Evolutionary conservation across 441 rosid genomes (phyloP).

Genomic region (Brassica balearica): DNA sequence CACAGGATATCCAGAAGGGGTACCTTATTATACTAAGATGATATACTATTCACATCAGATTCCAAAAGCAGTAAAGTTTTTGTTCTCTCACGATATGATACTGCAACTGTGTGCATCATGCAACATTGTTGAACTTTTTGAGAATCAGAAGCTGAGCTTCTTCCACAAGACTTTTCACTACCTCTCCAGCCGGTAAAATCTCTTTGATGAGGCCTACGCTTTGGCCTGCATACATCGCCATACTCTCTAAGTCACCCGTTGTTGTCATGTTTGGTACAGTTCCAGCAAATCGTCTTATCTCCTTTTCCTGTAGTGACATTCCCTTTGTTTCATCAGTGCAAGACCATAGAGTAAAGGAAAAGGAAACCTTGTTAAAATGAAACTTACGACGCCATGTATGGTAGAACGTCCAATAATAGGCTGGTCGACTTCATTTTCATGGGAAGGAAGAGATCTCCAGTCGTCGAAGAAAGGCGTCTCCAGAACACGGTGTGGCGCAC

Average conservation of each 20-base stretch:
- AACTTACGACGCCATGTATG: slow-evolving; percentile 68
- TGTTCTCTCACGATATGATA: slow-evolving; percentile 17
- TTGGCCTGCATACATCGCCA: slow-evolving; percentile 92
- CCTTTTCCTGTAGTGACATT: slow-evolving; percentile 62
- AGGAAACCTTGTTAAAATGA: slow-evolving; percentile 3
- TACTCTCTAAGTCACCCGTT: slow-evolving; percentile 83
- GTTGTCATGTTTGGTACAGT: slow-evolving; percentile 72
- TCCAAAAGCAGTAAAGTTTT: slow-evolving; percentile 17
- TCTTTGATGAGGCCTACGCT: slow-evolving; percentile 55
- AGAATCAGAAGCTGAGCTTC: slow-evolving; percentile 67
- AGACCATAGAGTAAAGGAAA: neutral
- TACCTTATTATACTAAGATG: slow-evolving; percentile 10
- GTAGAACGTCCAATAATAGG: slow-evolving; percentile 76
- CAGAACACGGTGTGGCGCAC: slow-evolving; percentile 80
- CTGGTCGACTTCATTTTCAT: slow-evolving; percentile 67
- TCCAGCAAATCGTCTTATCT: slow-evolving; percentile 68
- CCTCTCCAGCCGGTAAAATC: slow-evolving; percentile 58
- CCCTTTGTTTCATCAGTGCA: neutral
- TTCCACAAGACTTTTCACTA: slow-evolving; percentile 61
- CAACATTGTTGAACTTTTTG: slow-evolving; percentile 36
- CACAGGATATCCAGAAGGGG: slow-evolving; percentile 12
- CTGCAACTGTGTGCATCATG: slow-evolving; percentile 20
- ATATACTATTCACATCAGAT: slow-evolving; percentile 25
- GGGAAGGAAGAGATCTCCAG: slow-evolving; percentile 62
- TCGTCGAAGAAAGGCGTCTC: slow-evolving; percentile 66